Evolutionary conservation across 805 yeast genomes (phyloP), one percentile per base, ranked within the genome.

Genomic region (Komagataella ulmi): DNA sequence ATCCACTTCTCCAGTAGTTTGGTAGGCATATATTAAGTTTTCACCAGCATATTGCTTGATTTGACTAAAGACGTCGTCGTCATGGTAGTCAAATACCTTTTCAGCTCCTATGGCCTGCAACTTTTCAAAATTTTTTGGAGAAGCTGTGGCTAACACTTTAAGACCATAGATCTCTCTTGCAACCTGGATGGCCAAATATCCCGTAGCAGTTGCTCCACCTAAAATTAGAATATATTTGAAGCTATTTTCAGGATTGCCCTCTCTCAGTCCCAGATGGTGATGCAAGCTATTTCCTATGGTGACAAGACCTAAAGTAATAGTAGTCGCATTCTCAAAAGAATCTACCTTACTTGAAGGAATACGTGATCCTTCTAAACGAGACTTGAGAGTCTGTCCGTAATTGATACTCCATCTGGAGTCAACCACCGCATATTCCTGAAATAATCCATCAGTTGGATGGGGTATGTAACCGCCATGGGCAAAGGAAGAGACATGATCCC

Each of bases 171-270:
- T 54, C 36, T 68, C 59, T 57, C 76, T 76, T 21, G 83, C 84
- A 47, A 81, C 55, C 68, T 85, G 90, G 51, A 81, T 73, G 7
- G 80, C 78, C 21, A 68, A 49, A 50, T 68, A 70, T 24, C 88
- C 89, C 7, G 82, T 72, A 18, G 84, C 74, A 19, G 85, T 73
- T n/a, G 87, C 78, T 55, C 85, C 90, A 59, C 84, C 83, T 81
- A 83, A 79, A 48, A 81, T 67, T 49, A 81, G 59, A 46, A 80
- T 60, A 54, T 68, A 67, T 53, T 68, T 68, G 47, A 67, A 70
- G 8, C 58, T 54, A 51, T 70, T 69, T 2, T 59, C 56, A 2
- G 54, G 23, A 40, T 56, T 54, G 24, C 55, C 57, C 24, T 51
- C 54, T 8, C 53, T 48, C 14, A 58, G 50, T 19, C 65, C 64